Base-by-base conservation (phyloP, 768 basidiomycete species). In the Tylopilus cervinicoccineus region DNA sequence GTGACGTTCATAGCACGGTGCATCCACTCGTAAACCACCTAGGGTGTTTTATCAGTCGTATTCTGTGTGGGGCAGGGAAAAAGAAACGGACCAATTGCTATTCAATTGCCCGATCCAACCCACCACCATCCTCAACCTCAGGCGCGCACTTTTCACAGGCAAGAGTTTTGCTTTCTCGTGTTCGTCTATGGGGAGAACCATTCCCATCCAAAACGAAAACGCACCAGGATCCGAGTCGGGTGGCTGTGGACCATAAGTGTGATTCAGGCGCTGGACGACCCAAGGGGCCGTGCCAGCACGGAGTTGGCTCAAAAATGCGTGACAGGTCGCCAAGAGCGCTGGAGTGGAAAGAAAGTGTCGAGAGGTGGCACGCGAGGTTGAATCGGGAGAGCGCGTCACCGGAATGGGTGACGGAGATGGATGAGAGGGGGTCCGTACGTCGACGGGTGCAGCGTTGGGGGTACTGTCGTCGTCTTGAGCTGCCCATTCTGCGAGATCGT, bases 91-190 rank as follows among this genome's bases (percentile, higher is more conserved):
- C 81, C 81, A 83, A 41, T 77, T 73, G 45, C 73, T 72, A 44
- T 77, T 72, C 48, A 88, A 69, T 60, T 81, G 78, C 70, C 96
- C 92, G 59, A 97, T 94, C 95, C 95, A 98, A 60, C 92, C 88
- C 23, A 89, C 88, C 49, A 96, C 86, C 58, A 98, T 75, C 47
- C 86, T 74, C 45, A 98, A 70, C 27, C 95, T 76, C 52, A 96
- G 72, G 23, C 86, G 77, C 0, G 88, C 76, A 45, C 81, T 88
- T 50, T 83, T 79, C 43, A 94, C 84, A 1, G 91, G 88, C 11
- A 94, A 73, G 9, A 98, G 76, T 58, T 93, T 87, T 12, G 91
- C 76, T 65, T 93, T 91, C 71, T 93, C 88, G 58, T 83, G 77
- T 48, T 95, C 89, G 64, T 95, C 91, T 61, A 97, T 91, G 29